Percentiles rank a stretch among this genome's conserved stretches.
phyloP scores from a whole-genome alignment of 192 early-diverging fungal genomes.

The Mortierella hygrophila region DNA sequence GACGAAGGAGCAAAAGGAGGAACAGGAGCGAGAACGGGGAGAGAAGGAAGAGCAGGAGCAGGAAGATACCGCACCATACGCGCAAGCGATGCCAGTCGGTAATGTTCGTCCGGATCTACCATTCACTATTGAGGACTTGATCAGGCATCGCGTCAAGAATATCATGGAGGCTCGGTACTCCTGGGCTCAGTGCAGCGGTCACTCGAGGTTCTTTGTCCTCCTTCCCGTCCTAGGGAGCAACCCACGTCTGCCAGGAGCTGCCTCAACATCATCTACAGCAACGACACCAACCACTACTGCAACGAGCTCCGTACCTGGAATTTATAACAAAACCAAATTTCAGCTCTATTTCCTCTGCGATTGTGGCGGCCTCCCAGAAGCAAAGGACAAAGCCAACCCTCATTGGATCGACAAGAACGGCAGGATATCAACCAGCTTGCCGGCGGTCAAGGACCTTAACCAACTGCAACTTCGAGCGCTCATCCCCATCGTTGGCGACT shows the following conservation, averaged over 20 bases:
- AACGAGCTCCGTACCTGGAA: not conserved
- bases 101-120: too few relatives aligned
- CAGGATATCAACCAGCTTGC: not conserved
- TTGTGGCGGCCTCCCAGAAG: constrained; percentile 20
- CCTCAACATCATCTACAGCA: too few relatives aligned
- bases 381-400: not conserved
- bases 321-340: not conserved
- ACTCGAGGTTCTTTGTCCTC: not conserved
- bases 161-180: too few relatives aligned
- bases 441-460: not conserved
- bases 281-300: too few relatives aligned
- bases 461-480: not conserved
- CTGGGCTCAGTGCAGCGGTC: not conserved
- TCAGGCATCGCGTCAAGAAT: too few relatives aligned
- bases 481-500: not conserved
- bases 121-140: too few relatives aligned
- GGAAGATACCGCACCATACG: too few relatives aligned
- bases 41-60: too few relatives aligned
- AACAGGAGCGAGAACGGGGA: too few relatives aligned
- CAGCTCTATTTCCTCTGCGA: constrained; percentile 29
- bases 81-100: too few relatives aligned
- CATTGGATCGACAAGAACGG: constrained; percentile 16
- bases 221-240: not conserved
- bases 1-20: too few relatives aligned
- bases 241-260: not conserved